Evolutionary conservation across 148 eudicot genomes (phyloP), one percentile per base, ranked within the genome.

Genomic region (Pharnaceum exiguum): DNA sequence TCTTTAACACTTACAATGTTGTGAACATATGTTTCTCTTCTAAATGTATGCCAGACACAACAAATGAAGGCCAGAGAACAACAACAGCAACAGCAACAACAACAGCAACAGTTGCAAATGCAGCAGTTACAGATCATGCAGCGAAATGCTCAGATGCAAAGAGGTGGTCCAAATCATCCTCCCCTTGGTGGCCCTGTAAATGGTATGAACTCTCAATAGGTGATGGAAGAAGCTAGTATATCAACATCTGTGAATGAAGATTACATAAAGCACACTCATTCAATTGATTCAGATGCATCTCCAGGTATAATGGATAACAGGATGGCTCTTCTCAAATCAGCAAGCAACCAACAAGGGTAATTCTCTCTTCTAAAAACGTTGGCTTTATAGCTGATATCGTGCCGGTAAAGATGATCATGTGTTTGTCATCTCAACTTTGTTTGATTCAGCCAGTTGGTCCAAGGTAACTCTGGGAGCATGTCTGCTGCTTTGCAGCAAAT

Each of bases 81-180:
- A 25, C 96, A 87, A 30, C 94, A 86, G 54, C 95, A 87, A 54
- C 77, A 83, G 56, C 95, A 89, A 56, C 77, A 86, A 70, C 96
- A 89, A 33, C 78, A 75, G 37, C 79, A 68, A 35, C 74, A 71
- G 69, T 36, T 88, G 52, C 91, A 88, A 72, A 77, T 88, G 79
- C 96, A 88, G 66, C 96, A 88, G 57, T 46, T 93, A 63, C 99
- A 93, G 63, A 68, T 88, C 57, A 83, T 93, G 95, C 99, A 93
- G 64, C 77, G 96, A 19, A 93, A 73, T 71, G 85, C 85, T 53
- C 98, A 93, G 77, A 72, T 93, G 77, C 96, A 85, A 63, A 77
- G 91, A 73, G 89, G 99, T 56, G 91, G 93, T 67, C 82, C 95
- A 22, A 88, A 79, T 67, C 94, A 91, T 70, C 83, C 90, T 67